Conservation (phyloP, 2,329 filamentous ascomycete species). For the Hymenoscyphus albidus region DNA sequence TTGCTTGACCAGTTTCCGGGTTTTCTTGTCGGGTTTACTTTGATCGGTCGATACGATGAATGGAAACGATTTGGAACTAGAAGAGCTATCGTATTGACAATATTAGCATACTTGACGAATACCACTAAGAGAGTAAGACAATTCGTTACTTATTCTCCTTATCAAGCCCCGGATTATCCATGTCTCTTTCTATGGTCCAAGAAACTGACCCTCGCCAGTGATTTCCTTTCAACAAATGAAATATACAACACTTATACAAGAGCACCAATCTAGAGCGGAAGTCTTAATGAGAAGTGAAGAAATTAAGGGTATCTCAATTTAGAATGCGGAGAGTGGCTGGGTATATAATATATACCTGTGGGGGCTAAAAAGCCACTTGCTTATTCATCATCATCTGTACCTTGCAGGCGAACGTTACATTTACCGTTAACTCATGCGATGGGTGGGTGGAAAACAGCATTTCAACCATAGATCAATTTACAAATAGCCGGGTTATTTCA, state of each 20-base stretch:
- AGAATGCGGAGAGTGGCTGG: not conserved
- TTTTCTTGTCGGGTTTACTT: not conserved
- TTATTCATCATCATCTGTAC: not conserved
- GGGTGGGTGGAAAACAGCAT: not conserved
- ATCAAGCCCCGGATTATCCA: not conserved
- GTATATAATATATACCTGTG: not conserved
- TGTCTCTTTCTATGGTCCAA: not conserved
- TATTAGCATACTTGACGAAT: not conserved
- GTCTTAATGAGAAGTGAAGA: not conserved
- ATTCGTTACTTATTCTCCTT: not conserved
- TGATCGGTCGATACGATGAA: constrained; percentile 1
- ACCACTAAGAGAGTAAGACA: not conserved
- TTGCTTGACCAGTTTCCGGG: not conserved
- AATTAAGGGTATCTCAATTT: not conserved
- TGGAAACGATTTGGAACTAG: not conserved
- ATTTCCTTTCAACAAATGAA: not conserved
- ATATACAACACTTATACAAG: not conserved
- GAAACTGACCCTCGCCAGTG: not conserved
- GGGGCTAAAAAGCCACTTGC: not conserved
- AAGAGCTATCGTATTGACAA: not conserved
- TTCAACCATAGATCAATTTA: too few species aligned
- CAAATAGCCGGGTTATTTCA: not conserved
- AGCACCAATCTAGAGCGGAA: not conserved
- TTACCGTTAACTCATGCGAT: not conserved
- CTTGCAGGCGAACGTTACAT: not conserved